Percentiles rank a stretch among this genome's conserved stretches.
Conservation (phyloP, 2,329 filamentous ascomycete species). For the Zasmidium citrigriseum region DNA sequence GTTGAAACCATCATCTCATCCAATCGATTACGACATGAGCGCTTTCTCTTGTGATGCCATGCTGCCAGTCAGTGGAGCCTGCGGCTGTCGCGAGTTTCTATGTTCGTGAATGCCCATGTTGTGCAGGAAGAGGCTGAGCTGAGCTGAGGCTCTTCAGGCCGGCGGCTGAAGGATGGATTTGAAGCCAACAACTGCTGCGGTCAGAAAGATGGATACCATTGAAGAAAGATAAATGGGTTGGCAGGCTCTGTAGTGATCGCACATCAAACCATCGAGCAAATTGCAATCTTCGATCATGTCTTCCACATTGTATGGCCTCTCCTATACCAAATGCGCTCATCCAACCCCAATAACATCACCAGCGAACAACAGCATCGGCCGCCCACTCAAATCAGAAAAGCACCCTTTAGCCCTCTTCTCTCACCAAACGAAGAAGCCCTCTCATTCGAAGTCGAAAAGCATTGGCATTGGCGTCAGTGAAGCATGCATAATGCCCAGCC, state of each 20-base stretch:
- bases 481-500: slow-evolving; percentile 11
- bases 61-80: neutral
- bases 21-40: neutral
- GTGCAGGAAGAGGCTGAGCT: slow-evolving; percentile 15
- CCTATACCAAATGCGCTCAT: neutral
- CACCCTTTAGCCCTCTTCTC: slow-evolving; percentile 14
- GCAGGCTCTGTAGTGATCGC: neutral
- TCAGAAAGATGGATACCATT: slow-evolving; percentile 5
- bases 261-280: neutral
- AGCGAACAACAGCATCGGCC: neutral
- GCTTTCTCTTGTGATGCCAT: neutral
- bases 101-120: slow-evolving; percentile 1
- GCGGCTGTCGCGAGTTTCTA: too few species aligned
- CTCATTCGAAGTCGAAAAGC: too few species aligned
- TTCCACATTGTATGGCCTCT: neutral
- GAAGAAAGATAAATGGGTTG: neutral
- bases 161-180: neutral
- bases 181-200: slow-evolving; percentile 2
- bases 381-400: slow-evolving; percentile 17
- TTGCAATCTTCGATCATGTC: neutral
- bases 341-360: neutral
- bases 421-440: slow-evolving; percentile 4
- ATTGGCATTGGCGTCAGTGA: slow-evolving; percentile 11
- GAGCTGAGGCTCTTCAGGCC: neutral
- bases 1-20: neutral